Percentiles rank a stretch among this genome's conserved stretches.
phyloP scores from a whole-genome alignment of 2,329 filamentous ascomycete genomes.

The Colletotrichum lini region DNA sequence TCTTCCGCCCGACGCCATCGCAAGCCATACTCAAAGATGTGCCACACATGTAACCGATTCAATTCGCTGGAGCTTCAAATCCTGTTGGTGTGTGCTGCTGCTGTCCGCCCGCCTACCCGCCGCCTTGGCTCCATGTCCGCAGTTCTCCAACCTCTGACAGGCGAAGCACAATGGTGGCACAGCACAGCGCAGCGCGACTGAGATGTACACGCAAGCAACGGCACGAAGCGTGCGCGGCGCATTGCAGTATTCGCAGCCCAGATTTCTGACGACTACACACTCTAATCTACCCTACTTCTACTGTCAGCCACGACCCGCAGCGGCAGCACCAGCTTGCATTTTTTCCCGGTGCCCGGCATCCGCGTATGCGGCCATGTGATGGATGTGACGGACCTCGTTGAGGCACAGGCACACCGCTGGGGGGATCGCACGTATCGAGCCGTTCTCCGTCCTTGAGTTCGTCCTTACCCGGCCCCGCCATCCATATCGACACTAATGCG shows the following conservation, averaged over 20 bases:
- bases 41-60: not conserved
- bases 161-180: not conserved
- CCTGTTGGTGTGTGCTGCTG: not conserved
- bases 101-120: not conserved
- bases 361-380: conserved; percentile 7
- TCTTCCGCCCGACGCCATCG: not conserved
- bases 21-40: not conserved
- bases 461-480: conserved; percentile 14
- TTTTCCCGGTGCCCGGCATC: not conserved
- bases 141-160: not conserved
- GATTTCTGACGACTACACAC: not conserved
- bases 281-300: too few species aligned
- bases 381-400: conserved; percentile 7
- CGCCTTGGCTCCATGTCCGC: not conserved
- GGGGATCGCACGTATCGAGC: not conserved
- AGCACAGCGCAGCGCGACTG: not conserved
- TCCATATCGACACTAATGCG: conserved; percentile 39
- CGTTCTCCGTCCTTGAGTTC: not conserved
- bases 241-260: not conserved
- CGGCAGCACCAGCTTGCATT: not conserved
- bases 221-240: not conserved
- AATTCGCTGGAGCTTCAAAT: not conserved
- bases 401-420: conserved; percentile 30
- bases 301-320: not conserved
- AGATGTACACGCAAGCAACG: not conserved